A percentile compares a stretch with the other conserved stretches of the same genome.
These are phyloP conservation scores for Populus ilicifolia DNA, from an alignment of 345 rosid species.

Conservation along the genomic window DNA sequence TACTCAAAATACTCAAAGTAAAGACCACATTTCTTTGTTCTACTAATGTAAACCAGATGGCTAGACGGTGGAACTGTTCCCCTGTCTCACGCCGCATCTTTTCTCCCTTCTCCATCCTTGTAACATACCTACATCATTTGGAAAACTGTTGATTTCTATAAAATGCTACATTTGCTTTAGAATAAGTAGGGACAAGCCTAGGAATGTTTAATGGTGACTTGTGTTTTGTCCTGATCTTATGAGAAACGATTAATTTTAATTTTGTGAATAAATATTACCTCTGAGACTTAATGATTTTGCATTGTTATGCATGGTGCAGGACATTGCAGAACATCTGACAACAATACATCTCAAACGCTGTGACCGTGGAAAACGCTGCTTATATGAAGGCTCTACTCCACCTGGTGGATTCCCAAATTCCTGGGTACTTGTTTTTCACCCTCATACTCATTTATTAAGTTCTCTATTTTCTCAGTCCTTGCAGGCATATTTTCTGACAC, in stretches of 20 bases:
- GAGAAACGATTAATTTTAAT: not conserved
- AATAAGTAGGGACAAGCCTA: not conserved
- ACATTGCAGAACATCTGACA: conserved; percentile 75
- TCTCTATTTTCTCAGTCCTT: not conserved
- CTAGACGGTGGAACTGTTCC: too few relatives aligned
- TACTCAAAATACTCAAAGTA: not conserved
- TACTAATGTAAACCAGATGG: too few relatives aligned
- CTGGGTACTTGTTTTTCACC: conserved; percentile 49
- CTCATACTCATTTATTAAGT: not conserved
- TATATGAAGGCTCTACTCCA: conserved; percentile 80
- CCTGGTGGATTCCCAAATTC: conserved; percentile 82
- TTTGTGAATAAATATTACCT: not conserved
- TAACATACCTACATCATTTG: too few relatives aligned
- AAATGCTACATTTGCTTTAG: not conserved
- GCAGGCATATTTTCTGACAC: not conserved
- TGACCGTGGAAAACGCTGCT: conserved; percentile 77
- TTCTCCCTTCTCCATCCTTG: not conserved
- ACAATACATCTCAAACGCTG: conserved; percentile 67
- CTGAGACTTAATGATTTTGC: not conserved
- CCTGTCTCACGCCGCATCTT: too few relatives aligned
- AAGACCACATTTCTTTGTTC: too few relatives aligned
- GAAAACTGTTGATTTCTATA: too few relatives aligned
- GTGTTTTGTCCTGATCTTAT: not conserved
- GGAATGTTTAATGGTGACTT: not conserved
- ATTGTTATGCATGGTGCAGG: conserved; percentile 39